Conservation (phyloP, 2,329 filamentous ascomycete species). For the Exophiala sp. region DNA sequence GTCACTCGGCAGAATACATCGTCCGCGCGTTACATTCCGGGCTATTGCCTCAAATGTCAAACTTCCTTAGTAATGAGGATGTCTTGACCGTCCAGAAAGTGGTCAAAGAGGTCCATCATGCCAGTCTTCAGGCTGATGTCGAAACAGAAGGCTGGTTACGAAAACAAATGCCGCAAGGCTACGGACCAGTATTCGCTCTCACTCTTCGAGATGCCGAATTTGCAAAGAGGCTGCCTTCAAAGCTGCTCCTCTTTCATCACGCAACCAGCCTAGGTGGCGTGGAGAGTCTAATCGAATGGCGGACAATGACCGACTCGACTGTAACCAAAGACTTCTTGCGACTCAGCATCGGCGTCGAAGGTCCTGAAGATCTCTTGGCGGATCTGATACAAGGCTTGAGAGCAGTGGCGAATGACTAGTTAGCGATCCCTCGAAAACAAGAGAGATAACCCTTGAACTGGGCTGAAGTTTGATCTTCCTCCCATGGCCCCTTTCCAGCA, state of each 20-base stretch:
- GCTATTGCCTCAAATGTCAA: constrained; percentile 37
- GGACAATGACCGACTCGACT: constrained; percentile 74
- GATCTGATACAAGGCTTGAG: constrained; percentile 69
- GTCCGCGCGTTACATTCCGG: constrained; percentile 67
- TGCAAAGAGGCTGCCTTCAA: constrained; percentile 70
- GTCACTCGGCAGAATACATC: constrained; percentile 63
- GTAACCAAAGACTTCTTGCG: constrained; percentile 72
- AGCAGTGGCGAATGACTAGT: constrained; percentile 40
- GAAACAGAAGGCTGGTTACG: constrained; percentile 64
- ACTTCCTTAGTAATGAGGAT: constrained; percentile 38
- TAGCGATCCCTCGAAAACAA: too few relatives aligned
- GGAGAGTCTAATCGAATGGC: constrained; percentile 95
- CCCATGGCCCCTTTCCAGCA: too few relatives aligned
- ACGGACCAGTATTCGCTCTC: constrained; percentile 82
- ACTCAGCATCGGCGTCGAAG: constrained; percentile 83
- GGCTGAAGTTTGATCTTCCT: too few relatives aligned
- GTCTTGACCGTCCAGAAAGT: constrained; percentile 49
- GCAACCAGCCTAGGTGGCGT: constrained; percentile 92
- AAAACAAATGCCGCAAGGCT: constrained; percentile 88
- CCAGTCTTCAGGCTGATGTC: constrained; percentile 69
- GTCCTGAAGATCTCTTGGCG: constrained; percentile 73
- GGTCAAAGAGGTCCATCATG: constrained; percentile 67
- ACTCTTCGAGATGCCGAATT: constrained; percentile 57
- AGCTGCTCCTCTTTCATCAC: constrained; percentile 82
- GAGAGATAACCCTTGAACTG: too few relatives aligned